Evolutionary conservation across 2,329 filamentous ascomycete genomes (phyloP).

Genomic region (Aspergillus pseudoviridinutans): DNA sequence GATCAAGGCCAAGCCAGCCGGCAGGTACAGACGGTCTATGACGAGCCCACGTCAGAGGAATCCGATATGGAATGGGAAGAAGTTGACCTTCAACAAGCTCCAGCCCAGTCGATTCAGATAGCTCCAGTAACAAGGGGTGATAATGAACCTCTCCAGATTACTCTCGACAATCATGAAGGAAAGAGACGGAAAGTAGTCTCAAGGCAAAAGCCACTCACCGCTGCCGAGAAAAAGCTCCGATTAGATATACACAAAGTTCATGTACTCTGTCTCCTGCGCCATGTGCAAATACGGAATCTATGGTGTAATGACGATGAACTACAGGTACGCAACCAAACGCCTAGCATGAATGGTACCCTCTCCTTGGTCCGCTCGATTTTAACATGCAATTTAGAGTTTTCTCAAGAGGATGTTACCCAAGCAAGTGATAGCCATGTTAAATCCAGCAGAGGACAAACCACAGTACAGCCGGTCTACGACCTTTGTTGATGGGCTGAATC

Average conservation of each 20-base stretch:
- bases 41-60: constrained; percentile 50
- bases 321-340: constrained; percentile 46
- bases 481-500: constrained; percentile 72
- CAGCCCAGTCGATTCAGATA: constrained; percentile 20
- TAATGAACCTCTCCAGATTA: constrained; percentile 34
- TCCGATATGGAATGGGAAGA: constrained; percentile 64
- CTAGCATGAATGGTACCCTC: neutral
- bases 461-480: constrained; percentile 75
- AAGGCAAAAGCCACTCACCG: constrained; percentile 52
- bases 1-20: constrained; percentile 8
- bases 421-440: constrained; percentile 64
- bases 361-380: constrained; percentile 1
- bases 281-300: constrained; percentile 71
- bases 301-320: constrained; percentile 80
- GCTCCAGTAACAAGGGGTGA: constrained; percentile 9
- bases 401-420: constrained; percentile 63
- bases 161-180: constrained; percentile 30
- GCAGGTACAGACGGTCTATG: constrained; percentile 31
- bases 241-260: constrained; percentile 83
- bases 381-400: constrained; percentile 21
- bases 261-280: constrained; percentile 74
- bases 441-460: constrained; percentile 61
- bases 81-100: constrained; percentile 43
- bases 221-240: constrained; percentile 57
- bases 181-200: constrained; percentile 20